Evolutionary conservation across 306 rosid species (phyloP).

Genomic region (Lablab purpureus): DNA sequence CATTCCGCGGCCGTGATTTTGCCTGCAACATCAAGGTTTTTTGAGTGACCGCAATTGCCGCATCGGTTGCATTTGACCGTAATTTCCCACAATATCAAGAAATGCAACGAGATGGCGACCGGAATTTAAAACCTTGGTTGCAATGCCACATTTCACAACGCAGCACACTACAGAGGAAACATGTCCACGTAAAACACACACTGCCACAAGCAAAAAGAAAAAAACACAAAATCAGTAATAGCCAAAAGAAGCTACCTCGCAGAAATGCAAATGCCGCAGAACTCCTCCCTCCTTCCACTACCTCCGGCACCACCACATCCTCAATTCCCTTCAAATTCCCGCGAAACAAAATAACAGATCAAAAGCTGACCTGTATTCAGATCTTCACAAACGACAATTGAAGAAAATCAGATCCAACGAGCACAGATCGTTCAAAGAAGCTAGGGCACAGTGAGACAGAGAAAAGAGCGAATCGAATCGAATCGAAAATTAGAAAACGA

Average conservation of each 20-base stretch:
- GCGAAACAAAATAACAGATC: constrained; percentile 39
- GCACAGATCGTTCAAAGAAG: constrained; percentile 13
- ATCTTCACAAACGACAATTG: constrained; percentile 51
- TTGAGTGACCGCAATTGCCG: background rate
- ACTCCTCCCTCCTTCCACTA: constrained; percentile 55
- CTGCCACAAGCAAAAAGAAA: background rate
- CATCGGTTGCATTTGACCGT: background rate
- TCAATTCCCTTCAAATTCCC: constrained; percentile 48
- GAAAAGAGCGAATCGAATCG: constrained; percentile 2
- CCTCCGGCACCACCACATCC: constrained; percentile 37
- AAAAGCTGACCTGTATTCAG: constrained; percentile 47
- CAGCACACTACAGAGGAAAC: constrained; percentile 16
- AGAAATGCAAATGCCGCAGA: constrained; percentile 66
- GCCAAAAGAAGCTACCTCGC: constrained; percentile 32
- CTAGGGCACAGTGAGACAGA: background rate
- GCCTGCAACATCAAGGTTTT: background rate
- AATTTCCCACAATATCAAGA: background rate
- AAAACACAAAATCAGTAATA: background rate
- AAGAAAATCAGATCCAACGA: constrained; percentile 62
- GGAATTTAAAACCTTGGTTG: background rate
- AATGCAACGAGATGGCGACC: background rate
- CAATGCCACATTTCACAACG: constrained; percentile 7
- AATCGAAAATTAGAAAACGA: constrained; percentile 7
- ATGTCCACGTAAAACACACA: constrained; percentile 4
- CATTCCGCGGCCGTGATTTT: background rate